A percentile compares a stretch with the other conserved stretches of the same genome.
Evolutionary conservation across 192 early-diverging fungal genomes (phyloP).

Genomic region (Rhizophagus prolifer): DNA sequence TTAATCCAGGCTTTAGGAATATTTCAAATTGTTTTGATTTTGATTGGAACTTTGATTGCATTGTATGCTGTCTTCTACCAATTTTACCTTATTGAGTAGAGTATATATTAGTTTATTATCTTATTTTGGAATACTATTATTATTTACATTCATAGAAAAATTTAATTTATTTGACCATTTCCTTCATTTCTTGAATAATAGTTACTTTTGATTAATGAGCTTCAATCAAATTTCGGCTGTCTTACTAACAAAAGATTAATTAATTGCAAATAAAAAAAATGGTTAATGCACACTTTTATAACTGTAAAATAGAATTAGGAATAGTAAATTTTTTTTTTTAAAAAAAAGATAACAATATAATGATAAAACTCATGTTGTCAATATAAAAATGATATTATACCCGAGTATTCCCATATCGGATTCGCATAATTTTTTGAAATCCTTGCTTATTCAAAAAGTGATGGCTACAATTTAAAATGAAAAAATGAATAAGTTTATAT

Average conservation of each 20-base stretch:
- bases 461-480: neutral
- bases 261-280: neutral
- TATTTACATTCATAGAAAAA: neutral
- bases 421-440: neutral
- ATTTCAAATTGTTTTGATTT: neutral
- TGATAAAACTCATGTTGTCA: neutral
- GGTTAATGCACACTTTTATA: no score
- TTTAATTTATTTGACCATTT: neutral
- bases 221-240: no score
- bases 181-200: no score
- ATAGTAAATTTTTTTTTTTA: no score
- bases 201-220: no score
- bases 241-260: no score
- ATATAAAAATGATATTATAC: neutral
- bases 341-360: no score
- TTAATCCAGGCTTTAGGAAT: slow-evolving; percentile 31
- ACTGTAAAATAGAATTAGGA: no score
- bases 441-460: neutral
- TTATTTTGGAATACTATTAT: no score
- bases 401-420: neutral
- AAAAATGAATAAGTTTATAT: neutral
- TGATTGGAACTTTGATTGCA: neutral
- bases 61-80: neutral
- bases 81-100: neutral
- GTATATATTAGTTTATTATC: no score